Evolutionary conservation across 1,284 basidiomycete genomes (phyloP), one percentile per base, ranked within the genome.

Genomic region (Erythrobasidium hasegawianum): DNA sequence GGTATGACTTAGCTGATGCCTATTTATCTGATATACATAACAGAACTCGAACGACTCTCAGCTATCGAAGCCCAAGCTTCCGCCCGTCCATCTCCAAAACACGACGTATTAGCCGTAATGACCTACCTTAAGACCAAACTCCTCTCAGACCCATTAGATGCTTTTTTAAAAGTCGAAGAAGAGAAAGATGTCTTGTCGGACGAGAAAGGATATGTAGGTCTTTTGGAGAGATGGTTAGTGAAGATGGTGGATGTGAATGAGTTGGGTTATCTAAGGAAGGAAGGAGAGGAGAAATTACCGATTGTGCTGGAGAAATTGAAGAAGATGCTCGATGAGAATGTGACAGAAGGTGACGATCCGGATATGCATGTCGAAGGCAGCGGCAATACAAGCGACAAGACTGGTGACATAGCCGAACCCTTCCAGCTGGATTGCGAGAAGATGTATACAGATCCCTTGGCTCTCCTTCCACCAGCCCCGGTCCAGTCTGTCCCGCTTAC

Each of bases 41-140:
- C 55, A 68, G 67, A 68, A 33, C 41, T 64, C 16, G 67, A 68
- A 20, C 45, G 54, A 1, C 43, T 68, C 13, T 33, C 55, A 18
- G 49, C 56, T 13, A 52, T 59, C 24, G 65, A 67, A 41, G 50
- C 57, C n/a, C 49, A 61, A 20, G 18, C 58, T n/a, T 52, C 49
- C 22, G 20, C 13, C 27, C 65, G 57, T 11, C 59, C 65, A 4
- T 38, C 53, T 39, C 57, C 65, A 1, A 54, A 57, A 27, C 59
- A 67, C 58, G 65, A 67, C 29, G 65, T 67, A 8, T 41, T 56
- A 20, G 29, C 47, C 29, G 65, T 60, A 10, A 55, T 61, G 50
- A 24, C 50, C 8, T 67, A 67, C 27, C 52, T 60, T 41, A 52
- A 58, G 1, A 38, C 40, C 8, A 54, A 61, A 18, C 33, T 60